phyloP scores from a whole-genome alignment of 345 rosid genomes.

The Salix brachista region DNA sequence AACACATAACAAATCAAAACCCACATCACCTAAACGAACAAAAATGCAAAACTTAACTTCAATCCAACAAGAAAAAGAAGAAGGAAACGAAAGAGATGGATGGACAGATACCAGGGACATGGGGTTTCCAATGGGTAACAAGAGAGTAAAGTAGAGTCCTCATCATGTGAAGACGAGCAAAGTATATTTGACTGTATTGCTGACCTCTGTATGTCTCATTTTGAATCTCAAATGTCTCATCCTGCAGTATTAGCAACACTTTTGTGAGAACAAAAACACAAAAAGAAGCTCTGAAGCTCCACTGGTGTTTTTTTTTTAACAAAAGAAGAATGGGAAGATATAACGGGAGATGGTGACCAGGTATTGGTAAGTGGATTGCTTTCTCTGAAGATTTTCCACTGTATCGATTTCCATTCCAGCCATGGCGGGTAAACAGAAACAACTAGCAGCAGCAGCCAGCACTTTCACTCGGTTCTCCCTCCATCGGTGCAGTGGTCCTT shows the following conservation, averaged over 20 bases:
- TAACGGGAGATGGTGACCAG: conserved; percentile 32
- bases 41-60: neutral
- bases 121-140: conserved; percentile 69
- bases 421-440: conserved; percentile 26
- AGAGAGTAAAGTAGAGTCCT: conserved; percentile 75
- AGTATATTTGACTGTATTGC: conserved; percentile 92
- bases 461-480: neutral
- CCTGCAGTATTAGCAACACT: conserved; percentile 37
- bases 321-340: neutral
- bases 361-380: conserved; percentile 43
- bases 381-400: conserved; percentile 42
- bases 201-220: conserved; percentile 80
- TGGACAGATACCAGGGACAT: conserved; percentile 49
- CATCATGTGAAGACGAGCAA: conserved; percentile 77
- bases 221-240: conserved; percentile 61
- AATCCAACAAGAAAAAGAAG: neutral
- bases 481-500: neutral
- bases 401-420: conserved; percentile 56
- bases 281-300: neutral
- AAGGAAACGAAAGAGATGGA: neutral
- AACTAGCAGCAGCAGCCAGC: neutral
- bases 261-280: neutral
- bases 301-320: no score
- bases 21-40: neutral
- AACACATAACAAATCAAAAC: conserved; percentile 1